Conservation (phyloP, 495 filamentous ascomycete genomes). For the Wilcoxina mikolae region DNA sequence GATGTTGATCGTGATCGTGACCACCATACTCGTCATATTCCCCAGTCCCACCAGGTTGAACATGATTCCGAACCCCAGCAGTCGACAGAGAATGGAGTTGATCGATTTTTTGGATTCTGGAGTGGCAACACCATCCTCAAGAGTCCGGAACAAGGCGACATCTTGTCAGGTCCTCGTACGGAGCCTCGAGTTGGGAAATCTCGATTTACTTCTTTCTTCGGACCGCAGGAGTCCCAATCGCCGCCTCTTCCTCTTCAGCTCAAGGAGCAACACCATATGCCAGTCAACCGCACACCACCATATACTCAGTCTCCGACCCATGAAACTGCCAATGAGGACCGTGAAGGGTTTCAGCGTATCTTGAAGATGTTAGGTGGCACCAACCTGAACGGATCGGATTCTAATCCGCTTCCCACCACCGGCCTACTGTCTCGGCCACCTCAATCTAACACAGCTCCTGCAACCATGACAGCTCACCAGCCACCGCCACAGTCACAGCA, state of each 20-base stretch:
- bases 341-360: constrained; percentile 78
- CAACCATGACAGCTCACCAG: constrained; percentile 14
- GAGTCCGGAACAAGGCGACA: constrained; percentile 31
- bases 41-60: neutral
- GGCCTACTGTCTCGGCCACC: constrained; percentile 19
- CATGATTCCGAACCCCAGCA: constrained; percentile 15
- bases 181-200: constrained; percentile 49
- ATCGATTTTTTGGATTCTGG: constrained; percentile 69
- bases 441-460: constrained; percentile 11
- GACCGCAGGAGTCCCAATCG: constrained; percentile 41
- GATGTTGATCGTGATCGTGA: neutral
- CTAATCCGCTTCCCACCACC: constrained; percentile 17
- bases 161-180: constrained; percentile 23
- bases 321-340: constrained; percentile 53
- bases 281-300: constrained; percentile 11
- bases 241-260: constrained; percentile 19
- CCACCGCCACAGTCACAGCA: constrained; percentile 17
- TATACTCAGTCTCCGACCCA: constrained; percentile 11
- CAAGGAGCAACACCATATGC: constrained; percentile 26
- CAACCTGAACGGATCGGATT: constrained; percentile 25
- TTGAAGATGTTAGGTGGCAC: constrained; percentile 60
- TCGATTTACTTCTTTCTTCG: constrained; percentile 72
- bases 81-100: constrained; percentile 44
- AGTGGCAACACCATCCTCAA: constrained; percentile 34
- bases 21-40: neutral